These are phyloP conservation scores for Triticum turgidum DNA, from an alignment of 176 grass and related monocot species.

Conservation along the genomic window DNA sequence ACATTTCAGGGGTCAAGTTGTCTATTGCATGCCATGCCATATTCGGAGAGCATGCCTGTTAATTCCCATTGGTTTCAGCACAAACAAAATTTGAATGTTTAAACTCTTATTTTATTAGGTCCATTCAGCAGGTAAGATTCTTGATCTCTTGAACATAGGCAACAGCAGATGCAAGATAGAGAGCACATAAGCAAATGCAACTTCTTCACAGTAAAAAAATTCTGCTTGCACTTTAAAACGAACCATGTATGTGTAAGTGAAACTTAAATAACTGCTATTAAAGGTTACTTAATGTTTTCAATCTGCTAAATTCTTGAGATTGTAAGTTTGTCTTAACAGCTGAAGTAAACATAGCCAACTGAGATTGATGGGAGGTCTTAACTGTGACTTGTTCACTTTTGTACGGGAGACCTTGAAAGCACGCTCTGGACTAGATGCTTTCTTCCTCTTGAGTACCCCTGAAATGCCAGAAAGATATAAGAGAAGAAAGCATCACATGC, in stretches of 20 bases:
- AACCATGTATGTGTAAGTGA: neutral
- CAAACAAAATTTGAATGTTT: neutral
- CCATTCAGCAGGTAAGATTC: conserved; percentile 94
- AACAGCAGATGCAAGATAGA: conserved; percentile 92
- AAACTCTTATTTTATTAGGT: conserved; percentile 52
- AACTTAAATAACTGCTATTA: neutral
- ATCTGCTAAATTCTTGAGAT: conserved; percentile 5
- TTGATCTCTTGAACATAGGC: conserved; percentile 95
- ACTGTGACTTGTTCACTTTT: conserved; percentile 80
- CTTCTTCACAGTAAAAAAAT: conserved; percentile 74
- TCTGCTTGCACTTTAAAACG: conserved; percentile 9
- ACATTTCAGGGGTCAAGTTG: neutral
- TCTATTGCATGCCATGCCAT: neutral
- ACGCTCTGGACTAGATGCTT: conserved; percentile 58
- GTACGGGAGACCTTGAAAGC: conserved; percentile 51
- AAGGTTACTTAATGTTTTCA: conserved; percentile 9
- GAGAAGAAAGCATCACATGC: conserved; percentile 10
- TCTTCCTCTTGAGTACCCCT: conserved; percentile 85
- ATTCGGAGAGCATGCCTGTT: neutral
- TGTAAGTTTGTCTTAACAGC: neutral
- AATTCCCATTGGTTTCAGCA: neutral
- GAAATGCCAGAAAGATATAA: conserved; percentile 36
- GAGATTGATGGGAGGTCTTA: conserved; percentile 35
- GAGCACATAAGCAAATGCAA: conserved; percentile 90
- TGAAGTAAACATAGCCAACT: conserved; percentile 29